Conservation (phyloP, 2,329 filamentous ascomycete species). For the Claviceps sp. region DNA sequence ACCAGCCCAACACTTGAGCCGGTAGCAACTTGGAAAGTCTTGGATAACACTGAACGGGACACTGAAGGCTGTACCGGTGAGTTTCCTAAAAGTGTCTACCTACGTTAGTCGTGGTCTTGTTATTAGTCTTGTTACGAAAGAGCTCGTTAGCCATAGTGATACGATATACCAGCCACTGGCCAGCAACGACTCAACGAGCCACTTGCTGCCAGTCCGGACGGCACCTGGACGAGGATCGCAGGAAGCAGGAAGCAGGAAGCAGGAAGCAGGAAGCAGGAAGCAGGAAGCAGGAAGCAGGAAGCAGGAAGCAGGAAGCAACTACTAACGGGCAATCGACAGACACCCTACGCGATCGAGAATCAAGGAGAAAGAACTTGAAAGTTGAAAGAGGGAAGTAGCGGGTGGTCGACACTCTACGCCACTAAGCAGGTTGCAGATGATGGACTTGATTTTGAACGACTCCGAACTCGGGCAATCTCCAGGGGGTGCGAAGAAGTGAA, state of each 20-base stretch:
- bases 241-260: constrained; percentile 39
- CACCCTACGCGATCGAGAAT: no score
- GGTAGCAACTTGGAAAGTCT: constrained; percentile 31
- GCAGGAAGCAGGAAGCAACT: no score
- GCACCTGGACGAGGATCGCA: constrained; percentile 65
- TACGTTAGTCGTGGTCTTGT: background rate
- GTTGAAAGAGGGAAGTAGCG: no score
- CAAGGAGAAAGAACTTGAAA: no score
- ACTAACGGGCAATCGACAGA: no score
- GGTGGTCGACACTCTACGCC: no score
- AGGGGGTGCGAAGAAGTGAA: no score
- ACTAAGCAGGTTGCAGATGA: no score
- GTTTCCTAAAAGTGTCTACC: constrained; percentile 11
- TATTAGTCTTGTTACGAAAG: constrained; percentile 25
- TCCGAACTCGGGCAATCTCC: no score
- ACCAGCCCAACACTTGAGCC: constrained; percentile 49
- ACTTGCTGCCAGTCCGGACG: constrained; percentile 45
- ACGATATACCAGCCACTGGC: constrained; percentile 27
- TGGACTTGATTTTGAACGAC: no score
- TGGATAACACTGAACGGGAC: constrained; percentile 46
- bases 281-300: constrained; percentile 50
- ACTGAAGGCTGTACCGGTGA: constrained; percentile 36
- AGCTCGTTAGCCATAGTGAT: constrained; percentile 43
- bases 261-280: no score
- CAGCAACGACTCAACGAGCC: constrained; percentile 30